These are phyloP conservation scores for Pseudogymnoascus sp. DNA, from an alignment of 2,329 filamentous ascomycete species.

Conservation along the genomic window DNA sequence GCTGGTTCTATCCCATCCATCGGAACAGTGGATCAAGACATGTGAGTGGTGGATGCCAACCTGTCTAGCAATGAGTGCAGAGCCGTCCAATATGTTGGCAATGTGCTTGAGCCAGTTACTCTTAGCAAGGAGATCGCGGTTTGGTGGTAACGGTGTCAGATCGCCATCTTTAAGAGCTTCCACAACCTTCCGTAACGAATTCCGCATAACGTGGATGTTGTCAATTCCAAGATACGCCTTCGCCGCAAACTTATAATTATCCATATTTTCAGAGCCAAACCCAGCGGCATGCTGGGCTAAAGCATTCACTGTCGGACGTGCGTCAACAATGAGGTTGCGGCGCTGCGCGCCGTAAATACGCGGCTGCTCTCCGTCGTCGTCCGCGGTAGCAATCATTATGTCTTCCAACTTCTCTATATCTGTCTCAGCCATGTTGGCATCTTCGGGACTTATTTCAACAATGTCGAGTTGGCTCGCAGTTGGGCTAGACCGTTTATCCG, in stretches of 20 bases:
- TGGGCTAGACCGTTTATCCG: conserved; percentile 30
- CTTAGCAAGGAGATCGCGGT: conserved; percentile 67
- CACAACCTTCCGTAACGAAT: conserved; percentile 77
- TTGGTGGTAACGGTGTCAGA: conserved; percentile 72
- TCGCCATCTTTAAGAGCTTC: conserved; percentile 91
- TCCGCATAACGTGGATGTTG: conserved; percentile 97
- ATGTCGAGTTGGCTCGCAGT: conserved; percentile 45
- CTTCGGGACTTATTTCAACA: background rate
- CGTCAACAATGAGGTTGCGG: conserved; percentile 90
- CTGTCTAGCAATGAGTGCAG: conserved; percentile 73
- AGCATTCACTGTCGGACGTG: conserved; percentile 87
- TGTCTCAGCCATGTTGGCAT: conserved; percentile 15
- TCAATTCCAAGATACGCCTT: conserved; percentile 94
- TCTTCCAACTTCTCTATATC: conserved; percentile 58
- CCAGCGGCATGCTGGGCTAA: conserved; percentile 90
- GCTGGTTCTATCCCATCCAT: conserved; percentile 96
- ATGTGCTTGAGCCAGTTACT: conserved; percentile 93
- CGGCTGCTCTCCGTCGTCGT: conserved; percentile 46
- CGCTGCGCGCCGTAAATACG: conserved; percentile 86
- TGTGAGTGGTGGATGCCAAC: conserved; percentile 90
- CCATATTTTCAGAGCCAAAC: conserved; percentile 94
- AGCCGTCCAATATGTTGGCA: conserved; percentile 71
- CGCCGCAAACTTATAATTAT: conserved; percentile 84
- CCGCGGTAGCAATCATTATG: conserved; percentile 49
- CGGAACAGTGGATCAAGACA: conserved; percentile 93